Evolutionary conservation across 768 basidiomycete species (phyloP).

Genomic region (Pleurotus djamor): DNA sequence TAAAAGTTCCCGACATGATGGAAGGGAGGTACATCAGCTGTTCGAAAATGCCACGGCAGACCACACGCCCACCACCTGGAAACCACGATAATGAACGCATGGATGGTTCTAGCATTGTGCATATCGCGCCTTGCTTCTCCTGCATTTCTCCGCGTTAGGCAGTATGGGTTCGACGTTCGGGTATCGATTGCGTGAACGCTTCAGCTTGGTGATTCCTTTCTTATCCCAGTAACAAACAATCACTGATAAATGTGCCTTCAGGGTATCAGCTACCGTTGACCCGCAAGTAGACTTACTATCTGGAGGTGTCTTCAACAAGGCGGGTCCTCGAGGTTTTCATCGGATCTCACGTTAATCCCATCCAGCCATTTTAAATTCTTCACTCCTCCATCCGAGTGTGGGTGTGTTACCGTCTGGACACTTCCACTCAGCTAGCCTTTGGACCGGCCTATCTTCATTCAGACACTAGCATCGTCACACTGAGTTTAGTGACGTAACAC

Average conservation of each 20-base stretch:
- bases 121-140: background rate
- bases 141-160: background rate
- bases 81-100: background rate
- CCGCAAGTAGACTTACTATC: background rate
- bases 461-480: background rate
- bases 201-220: background rate
- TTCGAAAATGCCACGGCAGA: background rate
- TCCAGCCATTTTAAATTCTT: background rate
- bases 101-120: background rate
- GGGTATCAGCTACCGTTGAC: too few relatives aligned
- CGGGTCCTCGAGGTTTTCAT: background rate
- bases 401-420: background rate
- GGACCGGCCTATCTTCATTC: background rate
- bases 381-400: background rate
- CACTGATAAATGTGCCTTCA: too few relatives aligned
- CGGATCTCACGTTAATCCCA: background rate
- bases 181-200: background rate
- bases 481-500: background rate
- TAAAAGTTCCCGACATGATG: background rate
- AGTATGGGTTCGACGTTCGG: background rate
- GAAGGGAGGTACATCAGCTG: background rate
- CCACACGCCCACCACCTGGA: background rate
- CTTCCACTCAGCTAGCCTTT: background rate
- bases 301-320: background rate
- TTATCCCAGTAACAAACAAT: too few relatives aligned